Percentiles rank a stretch among this genome's conserved stretches.
Conservation (phyloP, 2,329 filamentous ascomycete genomes). For the Pseudocercospora vitis region DNA sequence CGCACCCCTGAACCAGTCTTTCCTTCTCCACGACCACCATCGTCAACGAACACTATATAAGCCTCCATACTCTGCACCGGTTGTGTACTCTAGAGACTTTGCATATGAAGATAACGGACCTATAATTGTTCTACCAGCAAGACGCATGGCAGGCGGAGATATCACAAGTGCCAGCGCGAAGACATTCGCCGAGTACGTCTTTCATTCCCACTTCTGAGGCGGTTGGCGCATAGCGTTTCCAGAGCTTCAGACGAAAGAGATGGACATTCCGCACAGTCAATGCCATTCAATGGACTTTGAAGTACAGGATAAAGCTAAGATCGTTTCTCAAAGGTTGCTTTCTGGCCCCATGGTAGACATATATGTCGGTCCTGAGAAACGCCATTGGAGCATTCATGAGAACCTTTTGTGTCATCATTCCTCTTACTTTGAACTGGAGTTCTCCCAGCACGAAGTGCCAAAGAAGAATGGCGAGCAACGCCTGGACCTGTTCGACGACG, state of each 20-base stretch:
- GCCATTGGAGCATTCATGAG: slow-evolving; percentile 54
- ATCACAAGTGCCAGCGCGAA: slow-evolving; percentile 50
- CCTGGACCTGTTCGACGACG: slow-evolving; percentile 51
- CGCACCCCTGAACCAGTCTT: slow-evolving; percentile 19
- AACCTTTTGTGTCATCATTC: slow-evolving; percentile 56
- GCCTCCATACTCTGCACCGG: slow-evolving; percentile 1
- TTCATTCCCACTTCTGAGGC: background rate
- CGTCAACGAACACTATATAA: slow-evolving; percentile 6
- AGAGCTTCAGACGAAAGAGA: slow-evolving; percentile 15
- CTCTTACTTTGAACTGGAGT: slow-evolving; percentile 45
- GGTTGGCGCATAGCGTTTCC: slow-evolving; percentile 2
- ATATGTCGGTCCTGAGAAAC: slow-evolving; percentile 49
- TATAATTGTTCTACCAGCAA: slow-evolving; percentile 35
- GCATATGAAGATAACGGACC: slow-evolving; percentile 45
- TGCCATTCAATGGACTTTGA: background rate
- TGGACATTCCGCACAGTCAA: slow-evolving; percentile 12
- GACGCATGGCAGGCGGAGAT: slow-evolving; percentile 48
- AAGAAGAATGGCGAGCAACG: slow-evolving; percentile 40
- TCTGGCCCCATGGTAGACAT: slow-evolving; percentile 55
- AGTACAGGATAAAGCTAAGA: slow-evolving; percentile 41
- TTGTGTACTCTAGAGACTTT: slow-evolving; percentile 43
- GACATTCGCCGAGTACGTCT: slow-evolving; percentile 55
- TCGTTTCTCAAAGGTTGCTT: slow-evolving; percentile 52
- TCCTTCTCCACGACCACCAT: slow-evolving; percentile 2
- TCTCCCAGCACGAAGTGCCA: slow-evolving; percentile 38